Base-by-base conservation (phyloP, 805 yeast species). In the Lipomyces sp. region DNA sequence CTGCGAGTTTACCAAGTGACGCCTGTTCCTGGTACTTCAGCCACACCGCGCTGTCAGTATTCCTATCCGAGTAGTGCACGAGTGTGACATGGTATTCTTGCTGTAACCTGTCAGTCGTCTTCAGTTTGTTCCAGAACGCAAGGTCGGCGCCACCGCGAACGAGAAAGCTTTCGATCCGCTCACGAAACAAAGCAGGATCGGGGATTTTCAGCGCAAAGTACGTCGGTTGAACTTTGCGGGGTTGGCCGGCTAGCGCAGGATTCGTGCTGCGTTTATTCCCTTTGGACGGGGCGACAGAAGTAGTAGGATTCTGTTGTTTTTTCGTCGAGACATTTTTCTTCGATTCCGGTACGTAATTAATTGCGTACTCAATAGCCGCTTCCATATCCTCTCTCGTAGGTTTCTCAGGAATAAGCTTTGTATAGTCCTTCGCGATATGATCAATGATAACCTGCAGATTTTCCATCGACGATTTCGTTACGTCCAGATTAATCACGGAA, bases 81-180 rank as follows among this genome's bases (percentile, higher is more conserved):
- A 85, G 62, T 0, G 95, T 87, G 2, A 86, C 76, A 62, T 86
- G 95, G 58, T 85, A 82, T 26, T 72, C 72, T 0, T 63, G 44
- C 56, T 81, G 86, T 0, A 83, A 64, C 31, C 81, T 66, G 1
- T 66, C 62, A 0, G 42, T 47, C 1, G 62, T 23, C 22, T 31
- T 29, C 24, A 59, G 40, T 24, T 39, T 42, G 8, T 45, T 31
- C 68, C 42, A 60, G 34, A 58, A 51, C 18, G 40, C 8, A 41
- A 23, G 29, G 28, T 44, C 57, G 2, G 55, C 50, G 13, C 38
- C 47, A 23, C 42, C 40, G 18, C 50, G 45, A 35, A 39, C 37
- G 24, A 58, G 40, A 10, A 50, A 49, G 33, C 58, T 54, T 43
- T 54, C 53, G 13, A 23, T 39, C 16, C 18, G 7, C 31, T 29